Evolutionary conservation across 306 rosid genomes (phyloP).

Genomic region (Prunus mume): DNA sequence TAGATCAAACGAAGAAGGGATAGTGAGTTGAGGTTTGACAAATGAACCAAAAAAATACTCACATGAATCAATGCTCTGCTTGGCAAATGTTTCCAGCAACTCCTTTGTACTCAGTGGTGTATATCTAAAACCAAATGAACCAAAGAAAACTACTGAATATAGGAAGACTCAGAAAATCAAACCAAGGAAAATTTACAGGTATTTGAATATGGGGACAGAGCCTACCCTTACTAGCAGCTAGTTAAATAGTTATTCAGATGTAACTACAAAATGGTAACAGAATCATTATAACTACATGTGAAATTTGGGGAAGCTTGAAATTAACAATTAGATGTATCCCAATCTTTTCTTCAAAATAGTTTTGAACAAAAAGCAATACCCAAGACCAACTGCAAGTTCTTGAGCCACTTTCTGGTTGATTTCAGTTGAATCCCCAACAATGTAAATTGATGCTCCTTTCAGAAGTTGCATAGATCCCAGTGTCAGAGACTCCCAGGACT

Average conservation of each 20-base stretch:
- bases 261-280: background rate
- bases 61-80: slow-evolving; percentile 81
- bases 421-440: slow-evolving; percentile 78
- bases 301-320: background rate
- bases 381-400: slow-evolving; percentile 86
- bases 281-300: background rate
- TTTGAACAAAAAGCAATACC: slow-evolving; percentile 41
- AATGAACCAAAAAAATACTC: slow-evolving; percentile 25
- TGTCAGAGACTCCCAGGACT: slow-evolving; percentile 87
- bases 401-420: slow-evolving; percentile 82
- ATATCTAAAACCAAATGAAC: slow-evolving; percentile 58
- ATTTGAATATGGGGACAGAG: background rate
- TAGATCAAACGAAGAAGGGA: background rate
- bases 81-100: slow-evolving; percentile 67
- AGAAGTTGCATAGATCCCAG: slow-evolving; percentile 71
- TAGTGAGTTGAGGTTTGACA: background rate
- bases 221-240: background rate
- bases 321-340: background rate
- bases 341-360: slow-evolving; percentile 4
- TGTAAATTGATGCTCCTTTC: slow-evolving; percentile 79
- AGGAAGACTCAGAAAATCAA: background rate
- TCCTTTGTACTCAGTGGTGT: slow-evolving; percentile 78
- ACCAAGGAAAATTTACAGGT: background rate
- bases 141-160: slow-evolving; percentile 13
- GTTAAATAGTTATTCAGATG: background rate